These are phyloP conservation scores for Echria macrotheca DNA, from an alignment of 495 filamentous ascomycete genomes.

Conservation along the genomic window DNA sequence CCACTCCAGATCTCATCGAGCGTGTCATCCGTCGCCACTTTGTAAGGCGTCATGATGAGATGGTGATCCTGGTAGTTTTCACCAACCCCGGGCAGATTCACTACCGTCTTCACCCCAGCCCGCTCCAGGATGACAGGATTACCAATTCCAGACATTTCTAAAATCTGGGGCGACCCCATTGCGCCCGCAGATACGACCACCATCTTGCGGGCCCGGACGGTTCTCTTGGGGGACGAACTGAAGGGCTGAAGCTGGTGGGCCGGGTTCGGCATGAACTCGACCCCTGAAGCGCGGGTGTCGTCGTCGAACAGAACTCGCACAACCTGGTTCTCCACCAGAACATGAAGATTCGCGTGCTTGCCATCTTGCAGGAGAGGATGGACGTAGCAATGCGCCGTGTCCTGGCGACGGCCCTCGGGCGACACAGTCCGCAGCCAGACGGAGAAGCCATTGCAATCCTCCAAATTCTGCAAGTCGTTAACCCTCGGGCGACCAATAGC, in stretches of 20 bases:
- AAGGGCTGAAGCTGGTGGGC: background rate
- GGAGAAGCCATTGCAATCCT: constrained; percentile 32
- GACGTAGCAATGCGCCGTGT: constrained; percentile 41
- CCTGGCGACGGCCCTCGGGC: constrained; percentile 44
- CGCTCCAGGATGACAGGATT: constrained; percentile 26
- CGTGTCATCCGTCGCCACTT: constrained; percentile 30
- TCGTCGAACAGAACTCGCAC: constrained; percentile 48
- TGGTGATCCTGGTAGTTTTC: constrained; percentile 48
- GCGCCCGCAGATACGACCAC: constrained; percentile 56
- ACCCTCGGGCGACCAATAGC: constrained; percentile 40
- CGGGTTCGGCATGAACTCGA: constrained; percentile 40
- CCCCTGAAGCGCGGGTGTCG: constrained; percentile 36
- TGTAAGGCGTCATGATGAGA: constrained; percentile 27
- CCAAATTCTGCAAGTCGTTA: constrained; percentile 40
- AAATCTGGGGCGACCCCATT: constrained; percentile 48
- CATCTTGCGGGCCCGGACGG: constrained; percentile 38
- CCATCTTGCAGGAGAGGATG: constrained; percentile 42
- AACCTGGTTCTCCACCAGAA: constrained; percentile 47
- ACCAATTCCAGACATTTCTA: constrained; percentile 61
- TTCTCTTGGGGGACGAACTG: background rate
- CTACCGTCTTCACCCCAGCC: constrained; percentile 29
- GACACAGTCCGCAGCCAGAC: constrained; percentile 27
- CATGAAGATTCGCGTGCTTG: constrained; percentile 46
- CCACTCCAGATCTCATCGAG: constrained; percentile 29
- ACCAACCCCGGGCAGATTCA: constrained; percentile 45